Base-by-base conservation (phyloP, 805 yeast genomes). In the Wickerhamiella vanderwaltii region DNA sequence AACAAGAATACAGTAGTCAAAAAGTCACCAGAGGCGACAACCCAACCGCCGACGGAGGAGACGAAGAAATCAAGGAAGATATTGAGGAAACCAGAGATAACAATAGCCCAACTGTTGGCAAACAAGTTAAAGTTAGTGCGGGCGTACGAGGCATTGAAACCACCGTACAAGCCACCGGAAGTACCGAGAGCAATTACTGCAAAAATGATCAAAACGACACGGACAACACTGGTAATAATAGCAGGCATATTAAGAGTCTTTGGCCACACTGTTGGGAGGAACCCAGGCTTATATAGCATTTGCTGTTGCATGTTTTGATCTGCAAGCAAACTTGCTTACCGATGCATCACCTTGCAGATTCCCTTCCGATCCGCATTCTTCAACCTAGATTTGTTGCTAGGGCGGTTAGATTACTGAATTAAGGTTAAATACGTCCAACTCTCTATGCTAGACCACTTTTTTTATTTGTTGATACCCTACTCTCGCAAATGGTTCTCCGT, bases 61-160 rank as follows among this genome's bases (percentile, higher is more conserved):
- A 77, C 74, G 51, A 84, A 56, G 54, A 91, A 76, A 67, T 72
- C 75, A 29, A 96, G 95, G 40, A 72, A 60, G 25, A 79, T 52
- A 29, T 37, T 37, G n/a, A 52, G 44, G 54, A 91, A 59, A 25
- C 84, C 70, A 34, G 91, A 83, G 43, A 88, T 75, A 48, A 85
- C 71, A 22, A 91, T 52, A 51, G 84, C 95, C 63, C 81, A 91
- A 29, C 88, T 84, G 32, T 93, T 77, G 29, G 95, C 76, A 60
- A 91, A 91, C 45, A 91, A 75, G 49, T 63, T 79, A 63, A 81
- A 86, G 69, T 85, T 86, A 50, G 91, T 93, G 64, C 91, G 91
- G 37, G 94, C 77, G 52, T 62, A 65, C 31, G 49, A 29, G 59
- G 73, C 67, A 52, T 58, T 57, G 29, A 18, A 24, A 24, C 35